These are phyloP conservation scores for Cladosporium halotolerans DNA, from an alignment of 2,329 filamentous ascomycete genomes.

Conservation along the genomic window DNA sequence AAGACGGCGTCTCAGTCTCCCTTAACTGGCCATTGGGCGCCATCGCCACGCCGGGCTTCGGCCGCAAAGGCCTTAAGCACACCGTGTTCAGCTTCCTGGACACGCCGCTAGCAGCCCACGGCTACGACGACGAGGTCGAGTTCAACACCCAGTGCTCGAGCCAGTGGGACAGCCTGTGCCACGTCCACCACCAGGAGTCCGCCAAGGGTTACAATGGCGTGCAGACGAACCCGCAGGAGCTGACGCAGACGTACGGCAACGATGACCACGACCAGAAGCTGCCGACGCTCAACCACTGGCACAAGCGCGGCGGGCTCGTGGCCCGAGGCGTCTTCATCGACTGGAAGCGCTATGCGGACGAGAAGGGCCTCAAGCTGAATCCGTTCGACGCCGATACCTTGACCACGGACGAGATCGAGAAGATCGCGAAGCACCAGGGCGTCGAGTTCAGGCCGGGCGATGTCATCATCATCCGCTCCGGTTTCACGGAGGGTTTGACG, in stretches of 20 bases:
- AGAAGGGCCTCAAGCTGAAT: conserved; percentile 51
- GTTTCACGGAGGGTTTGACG: conserved; percentile 44
- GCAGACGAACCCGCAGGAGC: conserved; percentile 26
- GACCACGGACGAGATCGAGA: conserved; percentile 37
- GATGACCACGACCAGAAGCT: conserved; percentile 25
- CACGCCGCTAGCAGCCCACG: conserved; percentile 30
- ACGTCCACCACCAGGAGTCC: conserved; percentile 34
- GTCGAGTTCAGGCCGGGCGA: conserved; percentile 45
- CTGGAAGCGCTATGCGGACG: conserved; percentile 52
- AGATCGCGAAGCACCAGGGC: conserved; percentile 40
- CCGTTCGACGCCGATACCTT: conserved; percentile 45
- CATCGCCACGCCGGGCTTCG: conserved; percentile 33
- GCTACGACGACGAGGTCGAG: conserved; percentile 41
- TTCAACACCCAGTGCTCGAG: conserved; percentile 43
- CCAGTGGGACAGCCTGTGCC: conserved; percentile 44
- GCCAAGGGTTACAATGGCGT: conserved; percentile 47
- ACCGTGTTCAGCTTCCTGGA: conserved; percentile 31
- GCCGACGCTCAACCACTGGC: conserved; percentile 41
- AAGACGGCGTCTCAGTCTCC: conserved; percentile 36
- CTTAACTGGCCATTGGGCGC: conserved; percentile 34
- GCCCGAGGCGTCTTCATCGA: conserved; percentile 54
- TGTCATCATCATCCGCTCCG: conserved; percentile 52
- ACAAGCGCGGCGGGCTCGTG: conserved; percentile 46
- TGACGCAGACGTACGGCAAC: conserved; percentile 23
- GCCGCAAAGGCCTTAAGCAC: conserved; percentile 30